phyloP scores from a whole-genome alignment of 2,329 filamentous ascomycete species.

The Helminthosporium solani region DNA sequence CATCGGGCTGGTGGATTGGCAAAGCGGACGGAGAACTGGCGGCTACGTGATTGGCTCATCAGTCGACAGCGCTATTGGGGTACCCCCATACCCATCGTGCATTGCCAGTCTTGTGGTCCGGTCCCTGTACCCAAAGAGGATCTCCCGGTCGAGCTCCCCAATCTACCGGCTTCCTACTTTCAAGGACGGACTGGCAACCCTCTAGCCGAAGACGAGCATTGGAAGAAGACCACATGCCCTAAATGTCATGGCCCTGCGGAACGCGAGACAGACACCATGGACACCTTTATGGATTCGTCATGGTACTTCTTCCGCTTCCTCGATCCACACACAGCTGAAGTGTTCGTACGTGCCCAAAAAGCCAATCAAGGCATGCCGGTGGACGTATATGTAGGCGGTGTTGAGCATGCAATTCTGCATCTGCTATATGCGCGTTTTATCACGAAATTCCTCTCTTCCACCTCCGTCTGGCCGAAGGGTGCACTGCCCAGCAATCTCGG shows the following conservation, averaged over 20 bases:
- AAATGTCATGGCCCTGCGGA: slow-evolving; percentile 69
- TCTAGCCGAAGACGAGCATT: slow-evolving; percentile 68
- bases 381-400: slow-evolving; percentile 84
- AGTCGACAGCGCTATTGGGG: slow-evolving; percentile 94
- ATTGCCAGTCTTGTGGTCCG: slow-evolving; percentile 73
- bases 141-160: slow-evolving; percentile 73
- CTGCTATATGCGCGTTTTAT: slow-evolving; percentile 87
- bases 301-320: slow-evolving; percentile 88
- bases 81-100: slow-evolving; percentile 82
- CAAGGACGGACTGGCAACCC: slow-evolving; percentile 73
- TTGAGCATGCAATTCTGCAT: slow-evolving; percentile 89
- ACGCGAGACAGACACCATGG: slow-evolving; percentile 92
- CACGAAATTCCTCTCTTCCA: slow-evolving; percentile 76
- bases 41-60: slow-evolving; percentile 84
- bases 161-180: slow-evolving; percentile 67
- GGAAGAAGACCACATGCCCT: slow-evolving; percentile 75
- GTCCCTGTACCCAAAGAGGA: slow-evolving; percentile 76
- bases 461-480: slow-evolving; percentile 46
- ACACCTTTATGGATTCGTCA: slow-evolving; percentile 92
- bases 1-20: slow-evolving; percentile 57
- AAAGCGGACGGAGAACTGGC: slow-evolving; percentile 69
- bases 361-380: slow-evolving; percentile 66
- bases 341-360: slow-evolving; percentile 62
- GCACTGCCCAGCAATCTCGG: slow-evolving; percentile 38
- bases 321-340: slow-evolving; percentile 64